Base-by-base conservation (phyloP, 2,329 filamentous ascomycete species). In the Colletotrichum higginsianum region DNA sequence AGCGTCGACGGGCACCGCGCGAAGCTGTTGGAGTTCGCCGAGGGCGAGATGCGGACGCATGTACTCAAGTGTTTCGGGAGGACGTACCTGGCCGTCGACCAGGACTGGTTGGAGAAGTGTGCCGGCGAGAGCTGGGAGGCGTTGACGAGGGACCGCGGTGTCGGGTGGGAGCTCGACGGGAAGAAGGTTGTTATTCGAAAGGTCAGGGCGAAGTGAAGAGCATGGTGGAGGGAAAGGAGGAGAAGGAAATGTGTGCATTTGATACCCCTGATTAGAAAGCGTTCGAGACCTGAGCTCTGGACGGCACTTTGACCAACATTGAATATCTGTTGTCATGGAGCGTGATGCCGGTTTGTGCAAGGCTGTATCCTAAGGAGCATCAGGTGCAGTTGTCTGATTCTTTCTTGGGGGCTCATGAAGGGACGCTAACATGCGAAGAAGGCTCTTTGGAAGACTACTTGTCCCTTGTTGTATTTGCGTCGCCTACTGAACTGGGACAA, bases 1-100 rank as follows among this genome's bases (percentile, higher is more conserved):
- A 88, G 86, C 67, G 94, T 96, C 40, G 94, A 98, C 83, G 94
- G 93, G 11, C 93, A 97, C 81, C 89, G 93, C 80, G 89, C 92
- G 47, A 90, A 91, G 67, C 83, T 99, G 68, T 91, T 98, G 86
- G 93, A 94, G 77, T 96, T 91, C 85, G 93, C 94, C 11, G 93
- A 94, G 75, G 88, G 90, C 30, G 86, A 88, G n/a, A 87, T 98
- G 78, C 87, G 93, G 75, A 85, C 90, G 75, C 92, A 95, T 81
- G 90, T 93, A 44, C 84, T 98, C 75, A 97, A 98, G 84, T 96
- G 95, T 79, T 89, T 98, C 66, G 95, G 94, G 0, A 89, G 91
- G 77, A 89, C 92, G 5, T 99, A 99, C 80, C 83, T 98, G 74
- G 89, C 84, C 23, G 91, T 94, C 11, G 93, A 94, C 64, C 81